Percentiles rank a stretch among this genome's conserved stretches.
phyloP scores from a whole-genome alignment of 2,329 filamentous ascomycete genomes.

The Cercospora zeae-maydis region DNA sequence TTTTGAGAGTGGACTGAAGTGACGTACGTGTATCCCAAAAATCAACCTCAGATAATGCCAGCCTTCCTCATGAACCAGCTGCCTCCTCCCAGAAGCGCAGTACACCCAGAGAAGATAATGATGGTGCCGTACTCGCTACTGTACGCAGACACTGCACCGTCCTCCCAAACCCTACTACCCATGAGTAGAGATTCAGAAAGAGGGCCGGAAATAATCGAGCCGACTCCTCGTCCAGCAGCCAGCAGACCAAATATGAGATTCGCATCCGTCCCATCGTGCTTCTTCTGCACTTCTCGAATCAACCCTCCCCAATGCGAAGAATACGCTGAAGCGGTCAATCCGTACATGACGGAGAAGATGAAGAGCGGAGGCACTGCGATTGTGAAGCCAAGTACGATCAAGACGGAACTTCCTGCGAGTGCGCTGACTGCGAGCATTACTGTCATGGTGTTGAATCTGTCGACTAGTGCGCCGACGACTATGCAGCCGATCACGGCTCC shows the following conservation, averaged over 20 bases:
- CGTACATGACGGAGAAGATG: conserved; percentile 44
- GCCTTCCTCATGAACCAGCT: conserved; percentile 24
- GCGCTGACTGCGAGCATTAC: conserved; percentile 39
- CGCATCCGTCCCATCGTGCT: conserved; percentile 37
- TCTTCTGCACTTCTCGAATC: conserved; percentile 23
- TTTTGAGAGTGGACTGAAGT: neutral
- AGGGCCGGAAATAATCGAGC: conserved; percentile 52
- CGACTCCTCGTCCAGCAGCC: conserved; percentile 50
- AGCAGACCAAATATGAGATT: conserved; percentile 50
- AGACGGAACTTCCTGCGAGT: conserved; percentile 38
- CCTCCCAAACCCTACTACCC: conserved; percentile 25
- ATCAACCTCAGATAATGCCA: conserved; percentile 15
- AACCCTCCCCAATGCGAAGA: conserved; percentile 37
- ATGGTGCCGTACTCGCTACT: conserved; percentile 43
- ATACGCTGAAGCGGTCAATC: conserved; percentile 42
- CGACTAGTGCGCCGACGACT: conserved; percentile 40
- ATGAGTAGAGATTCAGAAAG: conserved; percentile 47
- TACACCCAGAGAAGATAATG: conserved; percentile 42
- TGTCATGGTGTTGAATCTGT: conserved; percentile 41
- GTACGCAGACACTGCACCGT: conserved; percentile 37
- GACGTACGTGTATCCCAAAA: too few species aligned
- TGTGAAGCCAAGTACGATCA: conserved; percentile 47
- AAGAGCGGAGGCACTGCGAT: conserved; percentile 43
- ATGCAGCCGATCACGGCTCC: conserved; percentile 39
- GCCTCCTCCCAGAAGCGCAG: conserved; percentile 18